These are phyloP conservation scores for Flammula alnicola DNA, from an alignment of 1,284 basidiomycete species.

Conservation along the genomic window DNA sequence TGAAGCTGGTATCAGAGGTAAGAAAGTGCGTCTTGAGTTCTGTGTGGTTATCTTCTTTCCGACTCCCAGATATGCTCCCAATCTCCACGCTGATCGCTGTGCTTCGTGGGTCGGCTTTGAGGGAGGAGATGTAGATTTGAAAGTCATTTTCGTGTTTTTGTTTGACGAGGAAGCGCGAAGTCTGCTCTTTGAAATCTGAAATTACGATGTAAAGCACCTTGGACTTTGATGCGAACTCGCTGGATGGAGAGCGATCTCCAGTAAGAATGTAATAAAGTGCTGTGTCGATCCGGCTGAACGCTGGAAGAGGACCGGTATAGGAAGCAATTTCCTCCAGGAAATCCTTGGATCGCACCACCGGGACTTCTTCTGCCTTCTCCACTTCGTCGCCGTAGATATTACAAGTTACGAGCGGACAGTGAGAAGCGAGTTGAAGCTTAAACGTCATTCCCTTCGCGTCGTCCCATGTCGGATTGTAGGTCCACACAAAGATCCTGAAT, in stretches of 20 bases:
- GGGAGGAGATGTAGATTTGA: conserved; percentile 2
- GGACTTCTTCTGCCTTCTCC: neutral
- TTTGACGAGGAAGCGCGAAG: conserved; percentile 5
- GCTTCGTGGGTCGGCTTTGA: neutral
- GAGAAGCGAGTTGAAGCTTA: conserved; percentile 9
- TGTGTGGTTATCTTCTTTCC: neutral
- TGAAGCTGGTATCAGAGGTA: conserved; percentile 9
- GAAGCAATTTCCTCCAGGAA: conserved; percentile 14
- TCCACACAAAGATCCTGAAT: conserved; percentile 14
- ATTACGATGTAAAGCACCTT: conserved; percentile 14
- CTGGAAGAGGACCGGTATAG: conserved; percentile 11
- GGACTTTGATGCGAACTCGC: neutral
- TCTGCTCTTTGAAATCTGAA: conserved; percentile 14
- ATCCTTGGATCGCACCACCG: neutral
- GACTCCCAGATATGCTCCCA: neutral
- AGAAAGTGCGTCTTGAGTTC: conserved; percentile 9
- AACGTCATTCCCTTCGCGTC: conserved; percentile 12
- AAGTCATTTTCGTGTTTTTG: neutral
- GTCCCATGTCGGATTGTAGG: conserved; percentile 13
- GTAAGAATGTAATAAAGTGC: conserved; percentile 14
- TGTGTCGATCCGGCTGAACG: conserved; percentile 2
- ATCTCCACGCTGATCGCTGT: conserved; percentile 5
- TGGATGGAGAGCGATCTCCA: neutral
- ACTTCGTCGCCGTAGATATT: conserved; percentile 7
- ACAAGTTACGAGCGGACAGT: conserved; percentile 14